These are phyloP conservation scores for Teratosphaeria nubilosa DNA, from an alignment of 2,329 filamentous ascomycete species.

Conservation along the genomic window DNA sequence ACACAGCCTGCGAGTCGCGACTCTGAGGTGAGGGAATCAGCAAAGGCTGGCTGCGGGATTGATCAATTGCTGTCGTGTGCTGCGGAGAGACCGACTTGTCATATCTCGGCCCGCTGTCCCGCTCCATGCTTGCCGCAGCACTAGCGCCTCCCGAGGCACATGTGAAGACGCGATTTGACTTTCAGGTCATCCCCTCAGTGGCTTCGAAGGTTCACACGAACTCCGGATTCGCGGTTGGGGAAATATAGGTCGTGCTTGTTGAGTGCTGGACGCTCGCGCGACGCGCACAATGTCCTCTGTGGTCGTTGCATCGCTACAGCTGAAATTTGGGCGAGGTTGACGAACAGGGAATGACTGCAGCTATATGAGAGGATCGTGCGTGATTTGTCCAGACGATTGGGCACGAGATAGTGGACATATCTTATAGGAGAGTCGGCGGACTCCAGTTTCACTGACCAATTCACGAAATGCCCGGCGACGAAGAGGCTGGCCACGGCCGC, in stretches of 20 bases:
- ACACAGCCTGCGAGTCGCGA: no score
- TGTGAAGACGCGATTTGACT: background rate
- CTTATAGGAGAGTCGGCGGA: background rate
- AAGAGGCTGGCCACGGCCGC: background rate
- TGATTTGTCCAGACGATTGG: background rate
- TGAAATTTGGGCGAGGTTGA: background rate
- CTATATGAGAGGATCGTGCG: background rate
- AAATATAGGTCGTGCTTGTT: background rate
- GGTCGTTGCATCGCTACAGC: background rate
- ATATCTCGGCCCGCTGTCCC: background rate
- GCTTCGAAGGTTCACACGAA: background rate
- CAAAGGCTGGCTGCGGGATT: no score
- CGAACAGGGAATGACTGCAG: background rate
- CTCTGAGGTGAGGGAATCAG: no score
- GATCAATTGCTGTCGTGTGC: background rate
- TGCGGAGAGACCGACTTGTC: background rate
- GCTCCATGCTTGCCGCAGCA: background rate
- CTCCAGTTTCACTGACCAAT: background rate
- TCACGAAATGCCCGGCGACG: background rate
- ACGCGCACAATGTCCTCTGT: background rate
- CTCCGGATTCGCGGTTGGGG: background rate
- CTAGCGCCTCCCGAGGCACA: background rate
- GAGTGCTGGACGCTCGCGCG: background rate
- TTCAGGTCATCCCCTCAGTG: background rate
- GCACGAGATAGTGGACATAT: background rate